Conservation (phyloP, 176 grass and related monocot genomes). For the Coix lacrymajobi region DNA sequence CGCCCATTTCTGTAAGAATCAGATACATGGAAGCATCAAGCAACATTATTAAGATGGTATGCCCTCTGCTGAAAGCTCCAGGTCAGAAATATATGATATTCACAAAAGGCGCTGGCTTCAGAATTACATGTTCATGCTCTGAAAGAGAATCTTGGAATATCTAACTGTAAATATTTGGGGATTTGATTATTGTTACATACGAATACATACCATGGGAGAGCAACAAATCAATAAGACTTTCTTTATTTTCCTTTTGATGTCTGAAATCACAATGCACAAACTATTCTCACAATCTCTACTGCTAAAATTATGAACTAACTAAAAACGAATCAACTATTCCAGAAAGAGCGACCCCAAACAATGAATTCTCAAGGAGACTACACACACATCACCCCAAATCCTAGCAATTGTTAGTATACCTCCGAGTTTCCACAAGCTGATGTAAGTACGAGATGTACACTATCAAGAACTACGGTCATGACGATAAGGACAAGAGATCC, state of each 20-base stretch:
- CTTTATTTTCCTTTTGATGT: conserved; percentile 44
- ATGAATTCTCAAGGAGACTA: conserved; percentile 33
- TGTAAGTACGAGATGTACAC: conserved; percentile 65
- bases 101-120: not conserved
- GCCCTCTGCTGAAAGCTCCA: not conserved
- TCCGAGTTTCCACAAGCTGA: conserved; percentile 11
- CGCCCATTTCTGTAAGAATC: not conserved
- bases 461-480: conserved; percentile 4
- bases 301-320: conserved; percentile 17
- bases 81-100: not conserved
- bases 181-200: not conserved
- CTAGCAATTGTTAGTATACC: conserved; percentile 56
- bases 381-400: conserved; percentile 31
- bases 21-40: not conserved
- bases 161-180: not conserved
- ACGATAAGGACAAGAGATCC: conserved; percentile 58
- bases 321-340: conserved; percentile 48
- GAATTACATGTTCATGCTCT: not conserved
- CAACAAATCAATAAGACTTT: conserved; percentile 24
- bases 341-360: conserved; percentile 26
- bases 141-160: not conserved
- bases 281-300: conserved; percentile 35
- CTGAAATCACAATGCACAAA: conserved; percentile 37
- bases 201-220: not conserved
- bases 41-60: not conserved